A percentile compares a stretch with the other conserved stretches of the same genome.
Conservation (phyloP, 805 yeast genomes). For the Lipomyces sp. region DNA sequence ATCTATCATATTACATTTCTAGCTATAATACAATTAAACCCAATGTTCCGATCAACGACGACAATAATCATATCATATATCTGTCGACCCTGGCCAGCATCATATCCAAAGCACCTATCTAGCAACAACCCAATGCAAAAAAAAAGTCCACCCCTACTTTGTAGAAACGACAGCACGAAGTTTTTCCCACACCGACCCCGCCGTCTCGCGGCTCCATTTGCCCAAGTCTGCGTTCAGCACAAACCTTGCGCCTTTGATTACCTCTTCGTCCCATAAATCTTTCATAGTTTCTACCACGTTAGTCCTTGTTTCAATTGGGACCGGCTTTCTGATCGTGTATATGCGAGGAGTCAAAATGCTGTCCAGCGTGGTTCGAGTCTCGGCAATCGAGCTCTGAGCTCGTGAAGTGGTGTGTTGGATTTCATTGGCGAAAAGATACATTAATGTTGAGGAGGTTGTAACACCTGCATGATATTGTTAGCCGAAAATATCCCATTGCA, state of each 20-base stretch:
- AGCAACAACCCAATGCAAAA: neutral
- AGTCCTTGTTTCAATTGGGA: slow-evolving; percentile 48
- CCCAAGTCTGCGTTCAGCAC: slow-evolving; percentile 41
- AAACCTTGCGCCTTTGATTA: slow-evolving; percentile 66
- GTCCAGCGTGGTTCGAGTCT: slow-evolving; percentile 57
- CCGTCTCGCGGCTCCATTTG: slow-evolving; percentile 11
- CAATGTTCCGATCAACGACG: neutral
- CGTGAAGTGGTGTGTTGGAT: slow-evolving; percentile 55
- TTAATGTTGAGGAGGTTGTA: slow-evolving; percentile 63
- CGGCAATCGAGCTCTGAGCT: slow-evolving; percentile 55
- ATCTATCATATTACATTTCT: neutral
- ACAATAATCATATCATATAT: neutral
- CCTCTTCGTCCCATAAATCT: slow-evolving; percentile 80
- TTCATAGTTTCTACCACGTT: slow-evolving; percentile 63
- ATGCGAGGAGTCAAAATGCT: slow-evolving; percentile 32
- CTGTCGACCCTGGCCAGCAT: neutral
- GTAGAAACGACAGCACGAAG: neutral
- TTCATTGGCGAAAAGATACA: slow-evolving; percentile 65
- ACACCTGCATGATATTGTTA: slow-evolving; percentile 51
- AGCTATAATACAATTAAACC: neutral
- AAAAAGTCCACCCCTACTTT: neutral
- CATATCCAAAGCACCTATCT: neutral
- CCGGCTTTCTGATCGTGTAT: slow-evolving; percentile 15
- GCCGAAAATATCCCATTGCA: neutral
- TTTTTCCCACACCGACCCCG: slow-evolving; percentile 8